Evolutionary conservation across 305 asterid species (phyloP), one percentile per base, ranked within the genome.

Genomic region (Plantago coronopus): DNA sequence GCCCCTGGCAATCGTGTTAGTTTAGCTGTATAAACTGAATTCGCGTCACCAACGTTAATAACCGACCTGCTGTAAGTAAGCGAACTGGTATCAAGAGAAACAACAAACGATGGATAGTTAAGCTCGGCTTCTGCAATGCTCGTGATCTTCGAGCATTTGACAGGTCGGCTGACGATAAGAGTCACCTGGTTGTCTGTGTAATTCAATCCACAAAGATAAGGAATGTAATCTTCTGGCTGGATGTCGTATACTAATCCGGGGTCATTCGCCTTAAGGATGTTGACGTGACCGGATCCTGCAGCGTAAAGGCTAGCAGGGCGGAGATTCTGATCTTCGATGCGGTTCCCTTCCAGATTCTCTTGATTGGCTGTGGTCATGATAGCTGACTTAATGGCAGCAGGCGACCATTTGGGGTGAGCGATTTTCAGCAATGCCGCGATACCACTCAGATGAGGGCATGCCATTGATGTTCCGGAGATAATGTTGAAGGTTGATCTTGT

Each of bases 361-460:
- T 34, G 71, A 9, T 62, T 65, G 9, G 81, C 76, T 0, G 73
- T 59, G 58, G 74, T 77, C 78, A 77, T 73, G 51, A 72, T 51
- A 43, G 75, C 80, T n/a, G 79, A 78, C 31, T 74, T 74, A 5
- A 78, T 65, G 2, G 73, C 78, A 0, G 80, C 78, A 1, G 80
- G 83, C 0, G 78, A 74, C 83, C 80, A 78, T 2, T 66, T 50
- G 0, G 74, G 79, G 38, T 78, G 83, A 6, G 21, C 61, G 54
- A 6, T 65, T 48, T 56, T 74, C 3, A 78, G 56, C 54, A 78
- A 47, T 0, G 83, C 75, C 0, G 73, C 79, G 3, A 65, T 37
- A 16, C 79, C 79, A 34, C 69, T 68, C 0, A 74, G 75, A 23
- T 78, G 79, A 16, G 79, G 79, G 54, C 79, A 74, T 2, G 79